Percentiles rank a stretch among this genome's conserved stretches.
Conservation (phyloP, 1,284 basidiomycete species). For the Cerioporus squamosus region DNA sequence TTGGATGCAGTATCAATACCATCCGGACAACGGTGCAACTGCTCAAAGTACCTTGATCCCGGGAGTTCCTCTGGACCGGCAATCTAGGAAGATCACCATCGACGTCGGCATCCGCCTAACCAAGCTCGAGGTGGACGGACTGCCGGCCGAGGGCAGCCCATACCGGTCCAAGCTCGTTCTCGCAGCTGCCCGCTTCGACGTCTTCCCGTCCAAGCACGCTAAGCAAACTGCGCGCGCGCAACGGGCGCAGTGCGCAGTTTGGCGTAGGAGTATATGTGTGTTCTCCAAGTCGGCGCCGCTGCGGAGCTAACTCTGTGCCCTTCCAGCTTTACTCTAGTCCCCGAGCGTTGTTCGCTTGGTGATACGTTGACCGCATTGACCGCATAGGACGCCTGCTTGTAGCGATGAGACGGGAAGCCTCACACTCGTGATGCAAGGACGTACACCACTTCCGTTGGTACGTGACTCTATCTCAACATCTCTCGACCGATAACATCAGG, state of each 20-base stretch:
- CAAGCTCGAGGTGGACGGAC: constrained; percentile 6
- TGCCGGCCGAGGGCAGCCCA: constrained; percentile 6
- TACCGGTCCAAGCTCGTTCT: neutral
- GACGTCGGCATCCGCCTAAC: constrained; percentile 17
- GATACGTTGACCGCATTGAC: neutral
- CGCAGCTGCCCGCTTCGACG: constrained; percentile 19
- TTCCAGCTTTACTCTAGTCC: neutral
- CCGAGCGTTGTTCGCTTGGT: neutral
- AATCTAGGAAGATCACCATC: constrained; percentile 19
- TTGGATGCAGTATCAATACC: neutral
- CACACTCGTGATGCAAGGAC: neutral
- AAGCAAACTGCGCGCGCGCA: constrained; percentile 14
- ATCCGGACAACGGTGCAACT: neutral
- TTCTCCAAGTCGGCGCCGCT: constrained; percentile 2
- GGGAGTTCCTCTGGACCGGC: constrained; percentile 3
- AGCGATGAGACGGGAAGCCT: neutral
- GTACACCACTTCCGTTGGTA: neutral
- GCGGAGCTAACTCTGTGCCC: neutral
- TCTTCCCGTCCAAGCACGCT: constrained; percentile 16
- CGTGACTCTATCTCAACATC: neutral
- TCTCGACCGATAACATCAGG: too few species aligned
- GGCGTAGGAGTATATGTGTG: constrained; percentile 20
- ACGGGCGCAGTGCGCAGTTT: constrained; percentile 23
- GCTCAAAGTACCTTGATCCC: neutral
- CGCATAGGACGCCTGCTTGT: neutral